These are phyloP conservation scores for Solanum boliviense DNA, from an alignment of 257 asterid genomes.

Conservation along the genomic window DNA sequence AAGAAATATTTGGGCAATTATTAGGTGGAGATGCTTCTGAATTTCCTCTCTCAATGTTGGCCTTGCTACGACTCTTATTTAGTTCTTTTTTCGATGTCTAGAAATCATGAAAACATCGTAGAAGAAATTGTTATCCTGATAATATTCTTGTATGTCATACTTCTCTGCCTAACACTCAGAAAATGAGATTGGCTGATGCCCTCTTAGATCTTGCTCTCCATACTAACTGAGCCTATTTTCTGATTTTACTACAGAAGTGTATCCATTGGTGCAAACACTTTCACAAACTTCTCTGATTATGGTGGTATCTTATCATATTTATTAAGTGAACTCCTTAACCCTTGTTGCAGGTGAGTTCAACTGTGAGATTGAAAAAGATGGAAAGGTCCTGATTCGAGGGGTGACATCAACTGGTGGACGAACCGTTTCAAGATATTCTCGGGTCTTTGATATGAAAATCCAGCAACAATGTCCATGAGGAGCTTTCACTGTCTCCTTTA, in stretches of 20 bases:
- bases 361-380: slow-evolving; percentile 44
- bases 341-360: slow-evolving; percentile 49
- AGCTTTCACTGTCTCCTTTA: slow-evolving; percentile 59
- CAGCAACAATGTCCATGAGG: slow-evolving; percentile 76
- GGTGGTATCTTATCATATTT: not conserved
- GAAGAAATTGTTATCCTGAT: not conserved
- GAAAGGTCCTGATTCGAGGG: slow-evolving; percentile 54
- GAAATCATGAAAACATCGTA: not conserved
- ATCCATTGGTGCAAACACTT: not conserved
- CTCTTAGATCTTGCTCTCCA: not conserved
- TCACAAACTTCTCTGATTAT: not conserved
- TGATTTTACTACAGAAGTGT: not conserved
- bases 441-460: slow-evolving; percentile 53
- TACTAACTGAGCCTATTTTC: not conserved
- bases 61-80: not conserved
- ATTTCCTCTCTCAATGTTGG: not conserved
- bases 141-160: not conserved
- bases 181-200: not conserved
- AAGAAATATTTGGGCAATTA: not conserved
- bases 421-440: slow-evolving; percentile 31
- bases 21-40: not conserved
- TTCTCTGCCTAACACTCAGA: not conserved
- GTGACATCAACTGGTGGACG: slow-evolving; percentile 55
- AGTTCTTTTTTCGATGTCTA: not conserved
- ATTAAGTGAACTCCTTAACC: not conserved